Base-by-base conservation (phyloP, 2,329 filamentous ascomycete genomes). In the Aspergillus sp. region DNA sequence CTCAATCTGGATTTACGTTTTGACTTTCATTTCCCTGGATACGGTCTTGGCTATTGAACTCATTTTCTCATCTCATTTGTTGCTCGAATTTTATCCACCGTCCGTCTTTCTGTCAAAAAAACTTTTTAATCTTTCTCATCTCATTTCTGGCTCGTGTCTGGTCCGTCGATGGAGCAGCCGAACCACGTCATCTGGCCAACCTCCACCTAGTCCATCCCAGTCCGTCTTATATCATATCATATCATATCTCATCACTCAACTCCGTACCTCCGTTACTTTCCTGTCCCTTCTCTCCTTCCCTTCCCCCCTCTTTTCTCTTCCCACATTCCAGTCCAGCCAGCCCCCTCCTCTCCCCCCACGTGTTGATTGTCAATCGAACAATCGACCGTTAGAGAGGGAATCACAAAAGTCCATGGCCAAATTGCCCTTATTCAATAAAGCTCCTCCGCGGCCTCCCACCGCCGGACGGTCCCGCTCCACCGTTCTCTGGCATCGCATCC, bases 401-500 rank as follows among this genome's bases (percentile, higher is more conserved):
- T 20, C 18, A 50, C 7, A 31, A 51, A 16, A 46, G 46, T 60
- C 60, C 60, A 70, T 66, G 68, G 69, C 67, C 63, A 68, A 66
- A 55, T 61, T 71, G 45, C 68, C 69, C 32, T 59, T 66, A 58
- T 71, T 74, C 50, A 65, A 63, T 42, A 68, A 69, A 58, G 60
- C 64, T 12, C 57, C 67, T 46, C 52, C 59, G 42, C 68, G 70
- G 55, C 67, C 71, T 52, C 60, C 68, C 42, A 69, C 67, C 58
- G 24, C 22, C 42, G 69, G 72, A 45, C 64, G 73, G 56, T 69
- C 64, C 46, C 63, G 60, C 36, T 69, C 68, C 49, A 78, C 65
- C 39, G 72, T 75, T 16, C 80, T 81, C 53, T 82, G 82, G 73
- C 89, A 88, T 70, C 85, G 90, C 60, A 73, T 88, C 24, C 72